These are phyloP conservation scores for Ophiostoma sp. DNA, from an alignment of 2,329 filamentous ascomycete species.

Conservation along the genomic window DNA sequence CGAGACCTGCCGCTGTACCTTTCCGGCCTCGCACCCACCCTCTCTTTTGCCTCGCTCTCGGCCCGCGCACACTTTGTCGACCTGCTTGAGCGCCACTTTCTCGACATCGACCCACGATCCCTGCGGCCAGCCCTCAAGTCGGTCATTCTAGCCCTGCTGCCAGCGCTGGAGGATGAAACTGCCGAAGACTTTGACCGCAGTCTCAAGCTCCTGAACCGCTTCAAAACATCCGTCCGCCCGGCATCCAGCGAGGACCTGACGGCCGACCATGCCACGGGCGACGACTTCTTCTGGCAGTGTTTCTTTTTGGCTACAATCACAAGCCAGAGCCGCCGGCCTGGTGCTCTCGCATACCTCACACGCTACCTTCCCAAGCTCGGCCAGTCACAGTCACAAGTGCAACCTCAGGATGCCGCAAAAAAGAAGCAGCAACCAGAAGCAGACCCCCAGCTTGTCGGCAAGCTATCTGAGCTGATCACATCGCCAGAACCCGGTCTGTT, in stretches of 20 bases:
- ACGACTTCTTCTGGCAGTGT: constrained; percentile 97
- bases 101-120: constrained; percentile 63
- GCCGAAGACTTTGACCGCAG: constrained; percentile 95
- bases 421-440: constrained; percentile 29
- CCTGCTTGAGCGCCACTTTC: constrained; percentile 73
- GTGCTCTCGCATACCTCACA: constrained; percentile 79
- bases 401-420: constrained; percentile 27
- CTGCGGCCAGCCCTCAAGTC: constrained; percentile 86
- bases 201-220: constrained; percentile 67
- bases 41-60: constrained; percentile 91
- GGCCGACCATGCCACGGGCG: constrained; percentile 54
- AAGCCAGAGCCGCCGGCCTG: constrained; percentile 74
- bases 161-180: constrained; percentile 90
- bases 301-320: constrained; percentile 92
- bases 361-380: constrained; percentile 72
- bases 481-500: constrained; percentile 88
- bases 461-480: constrained; percentile 62
- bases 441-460: constrained; percentile 46
- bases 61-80: constrained; percentile 82
- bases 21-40: constrained; percentile 78
- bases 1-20: constrained; percentile 81
- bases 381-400: constrained; percentile 33
- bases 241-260: constrained; percentile 47
- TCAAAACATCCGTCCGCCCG: constrained; percentile 64
- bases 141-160: constrained; percentile 80